Base-by-base conservation (phyloP, 352 stramenopile species). In the Phytophthora tubulina region DNA sequence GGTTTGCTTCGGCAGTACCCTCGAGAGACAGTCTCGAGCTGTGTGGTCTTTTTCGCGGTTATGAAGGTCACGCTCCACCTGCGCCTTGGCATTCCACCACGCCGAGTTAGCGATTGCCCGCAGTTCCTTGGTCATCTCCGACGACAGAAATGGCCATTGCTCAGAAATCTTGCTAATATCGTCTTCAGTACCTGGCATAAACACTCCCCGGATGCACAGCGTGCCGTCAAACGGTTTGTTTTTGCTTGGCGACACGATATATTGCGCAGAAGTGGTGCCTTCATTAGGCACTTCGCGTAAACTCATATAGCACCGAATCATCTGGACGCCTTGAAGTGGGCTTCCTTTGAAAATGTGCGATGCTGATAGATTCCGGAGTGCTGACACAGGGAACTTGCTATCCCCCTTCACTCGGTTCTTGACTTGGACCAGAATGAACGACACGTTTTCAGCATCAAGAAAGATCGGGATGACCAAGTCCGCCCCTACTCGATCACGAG, bases 361-460 rank as follows among this genome's bases (percentile, higher is more conserved):
- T 21, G 21, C 21, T 21, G 21, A 45, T 14, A 45, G 11, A 7
- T 6, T 17, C n/a, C 39, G 5, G 4, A 46, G 41, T 7, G 41
- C 41, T 8, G 41, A 46, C 11, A 3, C 41, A 46, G 41, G 41
- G 14, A 46, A 27, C 14, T 46, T 46, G 13, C 5, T 7, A n/a
- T 46, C 41, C 21, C 21, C 8, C 5, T 46, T 2, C 41, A 21
- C 21, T 31, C 11, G 35, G 27, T 49, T 21, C 8, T 38, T 49
- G 11, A 60, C 53, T 60, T 49, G 53, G 8, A 60, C 53, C 36
- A 60, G 21, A 4, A 60, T 39, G 21, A 31, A 50, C 11, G 53
- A 60, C 5, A 46, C 10, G 4, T 15, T 46, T 46, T n/a, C 41
- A 5, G n/a, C 41, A 3, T 13, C 14, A 46, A 17, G 21, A 17